Conservation (phyloP, 2,329 filamentous ascomycete genomes). For the Venturiaceae sp. region DNA sequence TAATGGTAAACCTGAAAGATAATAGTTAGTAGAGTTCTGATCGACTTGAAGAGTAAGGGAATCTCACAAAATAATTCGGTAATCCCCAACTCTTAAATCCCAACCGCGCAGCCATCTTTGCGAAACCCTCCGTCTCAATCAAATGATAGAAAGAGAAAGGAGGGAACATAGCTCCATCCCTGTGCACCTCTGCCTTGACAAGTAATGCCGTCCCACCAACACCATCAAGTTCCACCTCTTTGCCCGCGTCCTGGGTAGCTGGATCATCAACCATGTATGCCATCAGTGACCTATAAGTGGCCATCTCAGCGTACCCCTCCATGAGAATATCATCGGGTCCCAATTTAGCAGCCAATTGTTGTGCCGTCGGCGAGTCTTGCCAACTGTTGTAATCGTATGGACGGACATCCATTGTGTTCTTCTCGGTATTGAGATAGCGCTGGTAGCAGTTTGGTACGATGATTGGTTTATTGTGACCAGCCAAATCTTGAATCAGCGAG, state of each 20-base stretch:
- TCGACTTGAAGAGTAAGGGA: neutral
- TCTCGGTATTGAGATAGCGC: conserved; percentile 60
- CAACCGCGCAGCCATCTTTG: conserved; percentile 87
- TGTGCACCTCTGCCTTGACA: conserved; percentile 93
- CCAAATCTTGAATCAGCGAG: conserved; percentile 83
- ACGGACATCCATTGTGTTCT: conserved; percentile 61
- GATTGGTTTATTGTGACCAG: conserved; percentile 76
- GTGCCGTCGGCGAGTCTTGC: conserved; percentile 78
- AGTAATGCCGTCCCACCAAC: conserved; percentile 88
- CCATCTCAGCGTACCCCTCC: conserved; percentile 87
- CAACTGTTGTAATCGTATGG: conserved; percentile 98
- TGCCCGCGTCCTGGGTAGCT: conserved; percentile 40
- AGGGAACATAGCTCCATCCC: conserved; percentile 97
- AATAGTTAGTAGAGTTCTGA: neutral
- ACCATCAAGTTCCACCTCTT: conserved; percentile 73
- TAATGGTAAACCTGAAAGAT: conserved; percentile 69
- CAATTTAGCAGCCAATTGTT: conserved; percentile 68
- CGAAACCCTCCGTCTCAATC: conserved; percentile 96
- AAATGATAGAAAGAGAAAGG: conserved; percentile 93
- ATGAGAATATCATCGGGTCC: conserved; percentile 84
- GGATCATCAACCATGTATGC: conserved; percentile 59
- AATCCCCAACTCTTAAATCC: conserved; percentile 82
- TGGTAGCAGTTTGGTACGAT: conserved; percentile 96
- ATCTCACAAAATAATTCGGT: conserved; percentile 85
- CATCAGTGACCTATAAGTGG: conserved; percentile 88